phyloP scores from a whole-genome alignment of 768 basidiomycete genomes.

The Panaeolus cyanescens region DNA sequence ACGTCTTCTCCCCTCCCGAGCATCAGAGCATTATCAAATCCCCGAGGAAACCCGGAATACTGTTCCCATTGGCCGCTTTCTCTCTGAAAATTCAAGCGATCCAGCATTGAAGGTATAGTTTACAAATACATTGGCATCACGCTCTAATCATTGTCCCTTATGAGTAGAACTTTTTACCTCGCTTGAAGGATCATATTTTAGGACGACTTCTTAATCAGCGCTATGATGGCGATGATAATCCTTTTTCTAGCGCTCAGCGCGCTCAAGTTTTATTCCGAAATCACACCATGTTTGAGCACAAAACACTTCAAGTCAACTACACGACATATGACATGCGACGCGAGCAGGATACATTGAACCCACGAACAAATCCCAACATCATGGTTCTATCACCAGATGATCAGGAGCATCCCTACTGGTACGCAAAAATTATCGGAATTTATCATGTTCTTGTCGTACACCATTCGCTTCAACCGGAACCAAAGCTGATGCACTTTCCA shows the following conservation, averaged over 20 bases:
- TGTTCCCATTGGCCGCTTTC: slow-evolving; percentile 7
- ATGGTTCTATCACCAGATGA: slow-evolving; percentile 25
- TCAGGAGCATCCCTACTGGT: slow-evolving; percentile 26
- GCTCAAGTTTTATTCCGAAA: slow-evolving; percentile 7
- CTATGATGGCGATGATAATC: slow-evolving; percentile 25
- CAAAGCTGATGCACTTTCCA: slow-evolving; percentile 11
- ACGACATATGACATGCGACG: no score
- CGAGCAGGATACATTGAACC: slow-evolving; percentile 41
- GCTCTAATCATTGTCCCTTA: background rate
- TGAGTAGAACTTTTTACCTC: slow-evolving; percentile 25
- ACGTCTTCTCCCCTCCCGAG: slow-evolving; percentile 2
- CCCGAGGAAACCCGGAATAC: slow-evolving; percentile 3
- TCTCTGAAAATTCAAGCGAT: slow-evolving; percentile 17
- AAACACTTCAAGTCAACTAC: slow-evolving; percentile 35
- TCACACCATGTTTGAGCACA: slow-evolving; percentile 28
- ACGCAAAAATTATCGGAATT: slow-evolving; percentile 29
- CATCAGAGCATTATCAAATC: slow-evolving; percentile 11
- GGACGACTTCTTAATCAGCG: slow-evolving; percentile 19
- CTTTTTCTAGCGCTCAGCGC: slow-evolving; percentile 20
- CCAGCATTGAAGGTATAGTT: slow-evolving; percentile 26
- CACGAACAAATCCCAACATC: slow-evolving; percentile 30
- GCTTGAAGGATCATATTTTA: slow-evolving; percentile 30
- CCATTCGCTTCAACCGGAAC: background rate
- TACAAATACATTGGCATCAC: background rate
- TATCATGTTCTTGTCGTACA: slow-evolving; percentile 27